phyloP scores from a whole-genome alignment of 352 stramenopile genomes.

The Pythium guiyangense region DNA sequence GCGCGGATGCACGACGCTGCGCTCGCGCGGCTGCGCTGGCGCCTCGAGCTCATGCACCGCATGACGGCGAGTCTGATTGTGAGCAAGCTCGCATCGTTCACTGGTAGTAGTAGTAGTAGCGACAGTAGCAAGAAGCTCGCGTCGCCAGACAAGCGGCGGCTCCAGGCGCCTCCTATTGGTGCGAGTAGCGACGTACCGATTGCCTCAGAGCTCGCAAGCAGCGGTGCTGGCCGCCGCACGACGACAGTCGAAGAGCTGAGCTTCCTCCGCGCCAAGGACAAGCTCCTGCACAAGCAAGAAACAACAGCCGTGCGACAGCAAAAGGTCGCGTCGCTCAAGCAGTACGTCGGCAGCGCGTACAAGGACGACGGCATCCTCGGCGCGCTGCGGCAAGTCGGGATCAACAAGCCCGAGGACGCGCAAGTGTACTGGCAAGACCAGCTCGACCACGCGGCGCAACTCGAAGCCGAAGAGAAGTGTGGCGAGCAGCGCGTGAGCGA shows the following conservation, averaged over 20 bases:
- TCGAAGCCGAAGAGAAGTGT: constrained; percentile 55
- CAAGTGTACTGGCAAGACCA: constrained; percentile 79
- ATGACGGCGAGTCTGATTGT: constrained; percentile 16
- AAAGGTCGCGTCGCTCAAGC: constrained; percentile 53
- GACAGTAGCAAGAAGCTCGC: neutral
- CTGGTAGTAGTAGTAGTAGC: neutral
- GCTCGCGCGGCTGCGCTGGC: constrained; percentile 59
- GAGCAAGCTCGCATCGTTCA: constrained; percentile 5
- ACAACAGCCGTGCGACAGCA: constrained; percentile 47
- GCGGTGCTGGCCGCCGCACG: neutral
- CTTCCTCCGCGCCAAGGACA: constrained; percentile 65
- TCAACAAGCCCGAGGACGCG: constrained; percentile 73
- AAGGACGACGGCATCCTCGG: constrained; percentile 73
- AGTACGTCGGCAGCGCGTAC: constrained; percentile 68
- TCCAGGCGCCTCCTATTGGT: neutral
- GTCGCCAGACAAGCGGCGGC: neutral
- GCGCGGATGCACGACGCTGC: constrained; percentile 58
- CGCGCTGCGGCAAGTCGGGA: constrained; percentile 64
- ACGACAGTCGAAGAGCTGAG: constrained; percentile 28
- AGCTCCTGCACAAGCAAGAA: constrained; percentile 74
- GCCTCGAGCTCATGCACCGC: constrained; percentile 55
- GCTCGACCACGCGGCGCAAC: constrained; percentile 61
- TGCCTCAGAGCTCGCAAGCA: neutral
- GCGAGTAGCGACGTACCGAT: neutral
- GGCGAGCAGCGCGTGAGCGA: constrained; percentile 59